Evolutionary conservation across 2,329 filamentous ascomycete genomes (phyloP).

Genomic region (Magnaporthiopsis incrustans): DNA sequence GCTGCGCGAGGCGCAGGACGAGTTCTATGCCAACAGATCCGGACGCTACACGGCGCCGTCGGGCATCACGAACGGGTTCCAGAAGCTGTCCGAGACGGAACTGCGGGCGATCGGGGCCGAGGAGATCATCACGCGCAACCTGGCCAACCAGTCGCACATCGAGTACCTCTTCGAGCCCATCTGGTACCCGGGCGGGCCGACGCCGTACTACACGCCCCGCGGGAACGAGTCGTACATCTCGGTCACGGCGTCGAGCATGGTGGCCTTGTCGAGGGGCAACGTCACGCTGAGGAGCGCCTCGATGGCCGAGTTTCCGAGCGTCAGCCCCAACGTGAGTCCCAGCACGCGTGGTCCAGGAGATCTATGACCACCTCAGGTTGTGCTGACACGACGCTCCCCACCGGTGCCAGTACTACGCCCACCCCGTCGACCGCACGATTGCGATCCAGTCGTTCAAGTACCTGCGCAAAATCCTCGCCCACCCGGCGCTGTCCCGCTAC

Average conservation of each 20-base stretch:
- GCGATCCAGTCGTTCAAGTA: constrained; percentile 25
- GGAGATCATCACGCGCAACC: constrained; percentile 15
- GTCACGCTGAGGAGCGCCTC: constrained; percentile 14
- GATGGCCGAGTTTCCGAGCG: constrained; percentile 16
- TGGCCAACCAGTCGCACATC: constrained; percentile 19
- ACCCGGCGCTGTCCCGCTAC: constrained; percentile 17
- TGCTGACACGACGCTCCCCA: background rate
- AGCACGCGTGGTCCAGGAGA: too few relatives aligned
- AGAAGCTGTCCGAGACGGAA: constrained; percentile 7
- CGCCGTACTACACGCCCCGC: constrained; percentile 18
- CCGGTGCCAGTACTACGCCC: constrained; percentile 19
- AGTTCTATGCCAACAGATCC: constrained; percentile 11
- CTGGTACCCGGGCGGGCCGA: constrained; percentile 20
- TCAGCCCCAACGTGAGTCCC: constrained; percentile 17
- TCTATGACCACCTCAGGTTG: background rate
- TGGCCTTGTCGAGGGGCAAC: constrained; percentile 17
- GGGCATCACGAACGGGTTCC: constrained; percentile 7
- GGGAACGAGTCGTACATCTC: constrained; percentile 20
- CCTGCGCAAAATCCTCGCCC: constrained; percentile 20
- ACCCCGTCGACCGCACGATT: constrained; percentile 21
- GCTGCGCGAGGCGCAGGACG: constrained; percentile 15
- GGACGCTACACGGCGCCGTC: constrained; percentile 7
- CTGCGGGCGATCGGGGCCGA: constrained; percentile 5
- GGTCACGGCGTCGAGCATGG: constrained; percentile 16
- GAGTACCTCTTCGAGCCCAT: constrained; percentile 21